Base-by-base conservation (phyloP, 1,284 basidiomycete genomes). In the Rhodotorula sp. region DNA sequence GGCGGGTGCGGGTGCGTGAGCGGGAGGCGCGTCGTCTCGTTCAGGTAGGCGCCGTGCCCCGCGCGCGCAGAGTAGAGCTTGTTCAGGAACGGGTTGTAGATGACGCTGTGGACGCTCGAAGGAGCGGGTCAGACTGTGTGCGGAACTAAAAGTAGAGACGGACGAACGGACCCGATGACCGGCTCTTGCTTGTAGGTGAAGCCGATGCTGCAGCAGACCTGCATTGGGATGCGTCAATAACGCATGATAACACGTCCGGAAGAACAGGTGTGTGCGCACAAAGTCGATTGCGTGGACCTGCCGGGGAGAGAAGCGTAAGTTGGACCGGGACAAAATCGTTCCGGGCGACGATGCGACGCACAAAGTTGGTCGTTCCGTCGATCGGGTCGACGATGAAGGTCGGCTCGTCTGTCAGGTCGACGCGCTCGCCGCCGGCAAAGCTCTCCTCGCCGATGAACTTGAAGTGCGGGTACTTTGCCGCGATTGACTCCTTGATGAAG, bases 361-460 rank as follows among this genome's bases (percentile, higher is more conserved):
- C 88, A 79, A 97, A 97, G 83, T 97, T 97, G 64, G 94, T 97
- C 2, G 94, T 97, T 14, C 92, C 91, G 80, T 93, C 91, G 69
- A 92, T 91, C 42, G 92, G 91, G 80, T 92, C 90, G 44, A 97
- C 92, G 80, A 94, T 93, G 84, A 90, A 98, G 0, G 93, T 97
- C 8, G 95, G 93, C 50, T 88, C 88, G 77, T 95, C 89, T 0
- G 91, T 93, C 66, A 97, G 82, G 42, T 87, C 84, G 27, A 88
- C 86, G 27, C 87, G 86, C 59, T 86, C 83, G 13, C 91, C 91
- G 7, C 89, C 88, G 2, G 91, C 88, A 52, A 91, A 93, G 78
- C 91, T 90, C 82, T 88, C 87, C 75, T 99, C 96, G 66, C 95
- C 95, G 68, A 98, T 93, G 81, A 77, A 74, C 42, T 66, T 62